These are phyloP conservation scores for Phlebiopsis flavidoalba DNA, from an alignment of 768 basidiomycete genomes.

Conservation along the genomic window DNA sequence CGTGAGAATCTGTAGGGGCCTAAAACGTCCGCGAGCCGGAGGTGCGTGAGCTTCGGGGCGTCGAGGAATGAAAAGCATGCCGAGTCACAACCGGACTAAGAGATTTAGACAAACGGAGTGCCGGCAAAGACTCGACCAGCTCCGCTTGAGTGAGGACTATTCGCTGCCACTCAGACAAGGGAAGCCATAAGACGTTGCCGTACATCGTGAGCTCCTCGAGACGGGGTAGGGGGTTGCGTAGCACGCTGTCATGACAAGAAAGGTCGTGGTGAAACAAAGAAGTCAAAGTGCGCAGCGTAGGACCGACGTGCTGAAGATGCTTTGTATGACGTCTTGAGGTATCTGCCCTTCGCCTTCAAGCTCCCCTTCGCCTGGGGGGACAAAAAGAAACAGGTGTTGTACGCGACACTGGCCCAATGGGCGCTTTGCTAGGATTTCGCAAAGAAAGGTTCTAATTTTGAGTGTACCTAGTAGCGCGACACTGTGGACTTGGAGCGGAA, in stretches of 20 bases:
- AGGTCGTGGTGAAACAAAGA: not conserved
- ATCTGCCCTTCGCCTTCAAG: not conserved
- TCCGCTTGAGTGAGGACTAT: not conserved
- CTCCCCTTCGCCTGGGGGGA: not conserved
- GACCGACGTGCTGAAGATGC: slow-evolving; percentile 1
- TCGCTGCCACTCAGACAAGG: not conserved
- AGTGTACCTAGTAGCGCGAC: slow-evolving; percentile 4
- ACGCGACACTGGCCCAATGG: slow-evolving; percentile 2
- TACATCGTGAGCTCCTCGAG: slow-evolving; percentile 12
- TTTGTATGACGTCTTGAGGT: not conserved
- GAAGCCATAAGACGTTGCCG: not conserved
- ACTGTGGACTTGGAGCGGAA: slow-evolving; percentile 8
- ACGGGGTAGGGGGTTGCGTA: slow-evolving; percentile 6
- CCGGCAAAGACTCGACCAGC: slow-evolving; percentile 2
- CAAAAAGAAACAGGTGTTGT: slow-evolving; percentile 14
- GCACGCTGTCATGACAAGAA: not conserved
- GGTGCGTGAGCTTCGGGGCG: too few species aligned
- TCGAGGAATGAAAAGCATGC: too few species aligned
- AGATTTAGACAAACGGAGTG: not conserved
- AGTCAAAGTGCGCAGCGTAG: slow-evolving; percentile 10
- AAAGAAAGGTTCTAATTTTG: not conserved
- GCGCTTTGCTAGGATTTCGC: not conserved
- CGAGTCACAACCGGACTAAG: too few species aligned
- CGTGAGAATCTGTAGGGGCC: too few species aligned
- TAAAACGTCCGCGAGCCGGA: too few species aligned